These are phyloP conservation scores for Ogataea minuta DNA, from an alignment of 805 yeast genomes.

Conservation along the genomic window DNA sequence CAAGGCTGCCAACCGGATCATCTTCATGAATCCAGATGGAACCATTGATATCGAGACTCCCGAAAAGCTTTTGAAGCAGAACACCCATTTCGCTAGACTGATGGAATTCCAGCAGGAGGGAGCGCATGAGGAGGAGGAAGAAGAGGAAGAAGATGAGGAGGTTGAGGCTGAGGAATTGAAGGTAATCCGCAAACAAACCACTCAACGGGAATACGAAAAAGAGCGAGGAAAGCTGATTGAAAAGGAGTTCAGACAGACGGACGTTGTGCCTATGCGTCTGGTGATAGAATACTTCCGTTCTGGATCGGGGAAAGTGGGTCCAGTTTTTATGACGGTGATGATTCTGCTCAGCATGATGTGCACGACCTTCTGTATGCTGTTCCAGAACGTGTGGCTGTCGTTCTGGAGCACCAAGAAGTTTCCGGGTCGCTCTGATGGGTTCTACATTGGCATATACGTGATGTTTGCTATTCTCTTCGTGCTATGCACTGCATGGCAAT, in stretches of 20 bases:
- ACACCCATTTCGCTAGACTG: conserved; percentile 36
- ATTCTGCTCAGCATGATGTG: conserved; percentile 24
- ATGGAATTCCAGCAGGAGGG: conserved; percentile 40
- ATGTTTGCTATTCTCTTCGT: conserved; percentile 54
- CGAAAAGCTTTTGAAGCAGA: conserved; percentile 46
- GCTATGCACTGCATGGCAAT: conserved; percentile 41
- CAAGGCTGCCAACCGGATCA: conserved; percentile 63
- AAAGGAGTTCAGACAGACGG: conserved; percentile 59
- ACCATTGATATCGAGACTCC: conserved; percentile 58
- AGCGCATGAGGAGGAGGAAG: conserved; percentile 30
- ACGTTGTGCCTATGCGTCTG: conserved; percentile 47
- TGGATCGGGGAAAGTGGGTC: conserved; percentile 52
- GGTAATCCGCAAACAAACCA: conserved; percentile 16
- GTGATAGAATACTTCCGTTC: conserved; percentile 49
- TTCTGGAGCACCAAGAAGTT: conserved; percentile 72
- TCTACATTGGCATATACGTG: conserved; percentile 74
- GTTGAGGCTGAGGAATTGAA: conserved; percentile 17
- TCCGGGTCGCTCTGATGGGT: conserved; percentile 41
- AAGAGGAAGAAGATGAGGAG: conserved; percentile 20
- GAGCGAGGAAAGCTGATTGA: conserved; percentile 39
- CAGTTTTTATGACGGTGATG: conserved; percentile 31
- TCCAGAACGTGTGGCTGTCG: conserved; percentile 76
- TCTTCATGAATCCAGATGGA: conserved; percentile 68
- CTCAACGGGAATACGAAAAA: conserved; percentile 17
- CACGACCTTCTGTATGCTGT: conserved; percentile 51